phyloP scores from a whole-genome alignment of 2,329 filamentous ascomycete species.

The Penicillium sp. region DNA sequence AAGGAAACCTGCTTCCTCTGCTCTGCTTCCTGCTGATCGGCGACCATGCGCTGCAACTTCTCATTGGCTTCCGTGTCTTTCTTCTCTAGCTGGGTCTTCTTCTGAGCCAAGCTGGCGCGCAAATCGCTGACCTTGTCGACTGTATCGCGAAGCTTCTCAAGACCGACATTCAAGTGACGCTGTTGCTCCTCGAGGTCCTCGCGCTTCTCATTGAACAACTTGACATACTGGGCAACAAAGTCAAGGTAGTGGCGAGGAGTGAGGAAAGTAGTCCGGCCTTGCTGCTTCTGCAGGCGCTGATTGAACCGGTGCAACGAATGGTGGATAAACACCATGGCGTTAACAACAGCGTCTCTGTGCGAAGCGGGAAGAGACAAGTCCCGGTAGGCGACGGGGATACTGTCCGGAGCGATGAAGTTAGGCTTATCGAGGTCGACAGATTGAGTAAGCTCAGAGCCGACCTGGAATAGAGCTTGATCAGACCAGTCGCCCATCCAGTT shows the following conservation, averaged over 20 bases:
- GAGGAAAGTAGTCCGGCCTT: constrained; percentile 88
- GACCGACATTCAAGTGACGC: constrained; percentile 93
- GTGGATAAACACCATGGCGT: constrained; percentile 98
- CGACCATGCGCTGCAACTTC: constrained; percentile 95
- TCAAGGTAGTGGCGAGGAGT: constrained; percentile 97
- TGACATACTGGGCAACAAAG: constrained; percentile 97
- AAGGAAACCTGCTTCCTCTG: constrained; percentile 84
- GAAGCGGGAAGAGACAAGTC: constrained; percentile 81
- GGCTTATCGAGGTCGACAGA: constrained; percentile 92
- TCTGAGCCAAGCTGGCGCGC: constrained; percentile 85
- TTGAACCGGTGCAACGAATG: constrained; percentile 94
- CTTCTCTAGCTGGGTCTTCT: constrained; percentile 88
- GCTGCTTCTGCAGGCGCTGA: constrained; percentile 81
- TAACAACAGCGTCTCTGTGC: constrained; percentile 89
- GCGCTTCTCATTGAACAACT: constrained; percentile 95
- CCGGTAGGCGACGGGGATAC: constrained; percentile 88
- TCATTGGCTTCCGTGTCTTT: constrained; percentile 97
- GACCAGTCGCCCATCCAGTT: constrained; percentile 99
- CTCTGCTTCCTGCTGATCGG: constrained; percentile 92
- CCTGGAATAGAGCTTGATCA: constrained; percentile 97
- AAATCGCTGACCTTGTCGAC: constrained; percentile 96
- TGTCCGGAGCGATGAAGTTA: constrained; percentile 83
- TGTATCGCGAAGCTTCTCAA: constrained; percentile 95
- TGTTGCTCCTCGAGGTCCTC: constrained; percentile 99
- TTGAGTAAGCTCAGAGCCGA: constrained; percentile 91